Percentiles rank a stretch among this genome's conserved stretches.
phyloP scores from a whole-genome alignment of 2,329 filamentous ascomycete genomes.

The Aspergillus neoniger region DNA sequence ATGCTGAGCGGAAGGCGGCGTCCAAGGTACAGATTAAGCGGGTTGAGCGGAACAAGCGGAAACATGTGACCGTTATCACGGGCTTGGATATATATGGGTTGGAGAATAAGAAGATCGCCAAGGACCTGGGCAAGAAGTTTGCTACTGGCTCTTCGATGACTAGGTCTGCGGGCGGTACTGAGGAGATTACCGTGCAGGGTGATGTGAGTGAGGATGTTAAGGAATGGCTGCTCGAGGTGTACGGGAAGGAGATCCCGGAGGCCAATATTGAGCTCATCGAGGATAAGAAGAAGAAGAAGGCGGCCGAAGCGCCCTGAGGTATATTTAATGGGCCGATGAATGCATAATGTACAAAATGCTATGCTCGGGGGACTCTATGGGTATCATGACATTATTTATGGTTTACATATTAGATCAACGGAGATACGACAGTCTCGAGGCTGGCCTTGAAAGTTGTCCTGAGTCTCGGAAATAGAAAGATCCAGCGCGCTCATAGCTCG shows the following conservation, averaged over 20 bases:
- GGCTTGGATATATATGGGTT: conserved; percentile 88
- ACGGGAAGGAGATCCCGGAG: conserved; percentile 80
- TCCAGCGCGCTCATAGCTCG: conserved; percentile 28
- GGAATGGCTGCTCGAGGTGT: conserved; percentile 86
- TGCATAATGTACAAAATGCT: conserved; percentile 7
- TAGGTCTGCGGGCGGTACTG: conserved; percentile 78
- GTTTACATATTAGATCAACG: conserved; percentile 20
- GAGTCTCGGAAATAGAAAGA: not conserved
- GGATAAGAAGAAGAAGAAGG: conserved; percentile 89
- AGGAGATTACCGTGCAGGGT: conserved; percentile 97
- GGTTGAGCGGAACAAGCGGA: conserved; percentile 96
- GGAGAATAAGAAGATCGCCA: conserved; percentile 92
- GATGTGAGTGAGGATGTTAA: conserved; percentile 93
- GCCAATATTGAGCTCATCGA: conserved; percentile 94
- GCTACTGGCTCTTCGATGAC: conserved; percentile 92
- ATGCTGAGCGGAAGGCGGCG: conserved; percentile 77
- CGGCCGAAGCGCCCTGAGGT: conserved; percentile 9
- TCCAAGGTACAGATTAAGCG: conserved; percentile 90
- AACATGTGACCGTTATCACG: conserved; percentile 89
- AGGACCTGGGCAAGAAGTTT: conserved; percentile 98
- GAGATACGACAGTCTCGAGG: conserved; percentile 12
- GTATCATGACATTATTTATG: conserved; percentile 32
- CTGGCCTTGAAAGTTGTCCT: conserved; percentile 8
- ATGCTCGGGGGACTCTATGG: conserved; percentile 9
- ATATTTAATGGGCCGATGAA: not conserved